Percentiles rank a stretch among this genome's conserved stretches.
phyloP scores from a whole-genome alignment of 192 early-diverging fungal genomes.

The Umbelopsis sp. region DNA sequence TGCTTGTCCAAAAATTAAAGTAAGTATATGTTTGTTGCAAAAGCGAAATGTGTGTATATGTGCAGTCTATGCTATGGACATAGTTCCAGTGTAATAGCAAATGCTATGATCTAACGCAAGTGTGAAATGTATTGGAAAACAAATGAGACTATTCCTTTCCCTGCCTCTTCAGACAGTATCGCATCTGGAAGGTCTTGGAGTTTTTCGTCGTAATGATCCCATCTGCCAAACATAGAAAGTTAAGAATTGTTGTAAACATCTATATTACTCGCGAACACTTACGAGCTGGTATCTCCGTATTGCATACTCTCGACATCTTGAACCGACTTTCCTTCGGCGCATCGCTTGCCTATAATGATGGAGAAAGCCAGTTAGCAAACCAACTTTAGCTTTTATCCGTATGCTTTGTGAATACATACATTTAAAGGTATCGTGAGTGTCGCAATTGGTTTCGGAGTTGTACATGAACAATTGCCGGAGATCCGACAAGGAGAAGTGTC shows the following conservation, averaged over 20 bases:
- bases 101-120: background rate
- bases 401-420: constrained; percentile 55
- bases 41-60: background rate
- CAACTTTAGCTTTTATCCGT: background rate
- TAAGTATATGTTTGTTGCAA: background rate
- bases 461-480: constrained; percentile 90
- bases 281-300: constrained; percentile 76
- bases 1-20: too few species aligned
- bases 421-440: constrained; percentile 98
- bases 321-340: constrained; percentile 83
- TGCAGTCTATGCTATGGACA: background rate
- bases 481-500: constrained; percentile 91
- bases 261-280: constrained; percentile 19
- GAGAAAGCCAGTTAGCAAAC: background rate
- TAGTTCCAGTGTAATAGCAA: background rate
- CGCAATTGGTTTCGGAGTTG: constrained; percentile 69
- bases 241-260: background rate
- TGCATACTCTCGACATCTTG: constrained; percentile 63
- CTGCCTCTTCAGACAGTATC: constrained; percentile 63
- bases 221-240: constrained; percentile 43
- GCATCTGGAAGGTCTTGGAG: constrained; percentile 61
- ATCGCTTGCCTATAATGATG: constrained; percentile 55
- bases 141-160: constrained; percentile 66
- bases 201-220: constrained; percentile 75
- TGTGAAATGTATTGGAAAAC: constrained; percentile 83